Evolutionary conservation across 2,329 filamentous ascomycete genomes (phyloP), one percentile per base, ranked within the genome.

Genomic region (Emergomyces orientalis): DNA sequence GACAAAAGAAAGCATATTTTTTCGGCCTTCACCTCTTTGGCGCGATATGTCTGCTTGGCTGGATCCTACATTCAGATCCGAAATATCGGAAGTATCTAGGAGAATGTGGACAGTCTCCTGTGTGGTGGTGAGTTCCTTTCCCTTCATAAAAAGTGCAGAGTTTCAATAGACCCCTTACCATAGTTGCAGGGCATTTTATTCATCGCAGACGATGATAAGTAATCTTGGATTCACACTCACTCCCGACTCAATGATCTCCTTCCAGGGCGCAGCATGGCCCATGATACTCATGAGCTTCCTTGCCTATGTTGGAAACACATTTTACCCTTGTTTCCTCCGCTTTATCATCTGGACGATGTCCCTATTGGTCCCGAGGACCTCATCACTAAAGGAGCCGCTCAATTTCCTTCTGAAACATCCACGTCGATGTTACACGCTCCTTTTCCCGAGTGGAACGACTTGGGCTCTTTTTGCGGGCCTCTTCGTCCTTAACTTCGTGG

Each of bases 381-480:
- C 71, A 8, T 64, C 57, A 70, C 2, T 77, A 75, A 2, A 71
- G 72, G 56, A 69, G 69, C 37, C 81, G 0, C 72, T 87, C 0
- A 72, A 76, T 1, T 88, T 87, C 65, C 74, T 88, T 0, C 79
- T 88, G 13, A 80, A 86, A 60, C 83, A 88, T 69, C 86, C 85
- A 0, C 79, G 85, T 55, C 77, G 85, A 7, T 86, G 84, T 67
- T 87, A 85, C 68, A 86, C 83, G 3, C 79, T 85, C 2, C 78
- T 88, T 3, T 88, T 88, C 67, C 85, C 84, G 0, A 78, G 79
- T 39, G 73, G 74, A n/a, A 80, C 84, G 9, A 87, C 85, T 0
- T 86, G 83, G 83, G 78, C 80, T 60, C 77, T 86, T 0, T 77
- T 82, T 7, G 73, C 75, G 11, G 80, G 80, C 52, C 75, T 86